These are phyloP conservation scores for Bolboschoenoplectus hybrid DNA, from an alignment of 202 grass and related monocot species.

Conservation along the genomic window DNA sequence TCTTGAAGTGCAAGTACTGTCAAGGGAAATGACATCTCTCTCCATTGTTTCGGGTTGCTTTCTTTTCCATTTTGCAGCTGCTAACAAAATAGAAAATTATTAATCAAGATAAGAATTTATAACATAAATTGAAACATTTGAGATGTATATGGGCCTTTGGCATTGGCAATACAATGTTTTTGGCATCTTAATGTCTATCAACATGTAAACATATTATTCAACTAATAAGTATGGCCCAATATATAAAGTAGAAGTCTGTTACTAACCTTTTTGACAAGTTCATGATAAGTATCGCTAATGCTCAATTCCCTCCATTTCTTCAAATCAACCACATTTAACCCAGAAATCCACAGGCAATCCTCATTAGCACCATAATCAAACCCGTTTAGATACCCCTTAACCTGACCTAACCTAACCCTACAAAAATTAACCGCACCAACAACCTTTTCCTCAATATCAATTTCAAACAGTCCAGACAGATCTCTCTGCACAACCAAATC, in stretches of 20 bases:
- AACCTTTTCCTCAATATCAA: constrained; percentile 71
- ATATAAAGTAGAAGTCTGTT: not conserved
- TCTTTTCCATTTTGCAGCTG: constrained; percentile 43
- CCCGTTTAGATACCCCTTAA: constrained; percentile 58
- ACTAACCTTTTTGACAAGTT: constrained; percentile 65
- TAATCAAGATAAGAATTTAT: not conserved
- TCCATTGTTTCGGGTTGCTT: constrained; percentile 42
- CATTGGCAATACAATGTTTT: not conserved
- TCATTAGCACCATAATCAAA: constrained; percentile 37
- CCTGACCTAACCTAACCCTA: constrained; percentile 70
- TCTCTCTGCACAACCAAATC: constrained; percentile 91
- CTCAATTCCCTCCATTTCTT: constrained; percentile 79
- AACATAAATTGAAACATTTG: constrained; percentile 12
- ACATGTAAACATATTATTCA: not conserved
- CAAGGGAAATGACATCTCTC: constrained; percentile 50
- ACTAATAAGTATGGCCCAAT: not conserved
- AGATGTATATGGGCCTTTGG: too few relatives aligned
- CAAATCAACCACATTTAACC: constrained; percentile 81
- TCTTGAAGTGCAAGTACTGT: constrained; percentile 70
- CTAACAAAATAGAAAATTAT: not conserved
- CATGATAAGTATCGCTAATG: constrained; percentile 46
- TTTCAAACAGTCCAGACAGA: constrained; percentile 75
- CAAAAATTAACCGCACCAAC: constrained; percentile 70
- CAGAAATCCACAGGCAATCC: constrained; percentile 81
- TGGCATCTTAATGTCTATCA: not conserved